Percentiles rank a stretch among this genome's conserved stretches.
Evolutionary conservation across 441 rosid species (phyloP).

Genomic region (Kokia cookei): DNA sequence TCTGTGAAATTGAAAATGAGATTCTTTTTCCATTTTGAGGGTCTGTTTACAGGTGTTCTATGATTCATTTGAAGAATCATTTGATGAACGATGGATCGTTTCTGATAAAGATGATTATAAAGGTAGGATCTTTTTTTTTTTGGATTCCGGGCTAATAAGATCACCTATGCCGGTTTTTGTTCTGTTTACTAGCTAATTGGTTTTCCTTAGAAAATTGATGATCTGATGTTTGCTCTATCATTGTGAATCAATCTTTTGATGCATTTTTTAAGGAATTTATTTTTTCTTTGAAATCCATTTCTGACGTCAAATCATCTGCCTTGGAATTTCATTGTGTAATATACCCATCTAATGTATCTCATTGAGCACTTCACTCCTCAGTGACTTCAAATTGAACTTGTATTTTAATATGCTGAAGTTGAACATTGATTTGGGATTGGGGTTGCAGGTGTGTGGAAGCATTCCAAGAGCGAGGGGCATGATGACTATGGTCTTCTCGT

Average conservation of each 20-base stretch:
- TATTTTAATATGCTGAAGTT: background rate
- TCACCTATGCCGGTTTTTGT: background rate
- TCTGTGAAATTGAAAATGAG: background rate
- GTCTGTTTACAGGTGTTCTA: slow-evolving; percentile 47
- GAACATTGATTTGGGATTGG: slow-evolving; percentile 1
- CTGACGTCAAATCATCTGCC: background rate
- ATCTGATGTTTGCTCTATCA: background rate
- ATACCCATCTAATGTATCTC: background rate
- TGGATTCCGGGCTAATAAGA: background rate
- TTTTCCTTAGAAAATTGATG: background rate
- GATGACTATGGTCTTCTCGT: slow-evolving; percentile 97
- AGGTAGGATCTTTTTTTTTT: slow-evolving; percentile 28
- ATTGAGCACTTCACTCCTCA: background rate
- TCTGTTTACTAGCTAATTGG: background rate
- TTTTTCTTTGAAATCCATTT: background rate
- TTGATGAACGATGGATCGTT: slow-evolving; percentile 79
- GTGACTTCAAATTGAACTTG: background rate
- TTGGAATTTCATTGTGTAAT: background rate
- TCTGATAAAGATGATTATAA: slow-evolving; percentile 68
- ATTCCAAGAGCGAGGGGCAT: slow-evolving; percentile 86
- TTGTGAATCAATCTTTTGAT: background rate
- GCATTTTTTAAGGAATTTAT: background rate
- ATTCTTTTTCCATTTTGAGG: background rate
- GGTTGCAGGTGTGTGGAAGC: slow-evolving; percentile 86
- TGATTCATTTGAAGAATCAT: slow-evolving; percentile 78